Base-by-base conservation (phyloP, 2,329 filamentous ascomycete genomes). In the Aspergillus proliferans region DNA sequence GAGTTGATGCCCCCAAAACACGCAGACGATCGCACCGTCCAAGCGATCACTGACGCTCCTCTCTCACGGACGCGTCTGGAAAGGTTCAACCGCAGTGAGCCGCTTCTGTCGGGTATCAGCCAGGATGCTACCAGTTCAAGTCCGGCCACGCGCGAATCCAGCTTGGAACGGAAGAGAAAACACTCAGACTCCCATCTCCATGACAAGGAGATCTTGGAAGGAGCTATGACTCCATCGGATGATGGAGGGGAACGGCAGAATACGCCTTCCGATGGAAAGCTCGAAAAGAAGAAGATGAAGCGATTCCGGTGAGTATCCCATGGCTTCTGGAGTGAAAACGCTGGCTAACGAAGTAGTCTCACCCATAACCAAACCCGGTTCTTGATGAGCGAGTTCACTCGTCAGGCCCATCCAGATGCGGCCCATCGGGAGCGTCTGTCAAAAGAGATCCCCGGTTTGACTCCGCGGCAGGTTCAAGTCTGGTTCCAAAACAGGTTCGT, bases 281-380 rank as follows among this genome's bases (percentile, higher is more conserved):
- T 61, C 33, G 68, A 71, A 7, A 72, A 69, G 52, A 71, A 67
- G 52, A 72, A 71, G 50, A 71, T 70, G 66, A 73, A 72, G 58
- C 64, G 70, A 43, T 73, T 72, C 40, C 65, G 70, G 70, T 71
- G 26, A 47, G 45, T 36, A 22, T 22, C 6, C 22, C 22, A 5
- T 22, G 22, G 22, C 22, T 22, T 22, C 22, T 22, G 22, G 22
- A 22, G 4, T 22, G 22, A 22, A 22, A 6, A 22, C 22, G 6
- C 22, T 22, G 22, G 38, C 38, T 19, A 19, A 18, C 18, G 5
- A 28, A 26, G 33, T 61, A 94, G 91, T 57, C 83, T 97, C 56
- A 95, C 91, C 1, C 91, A 96, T 69, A 92, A 93, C 61, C 92
- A 97, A 76, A 96, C 92, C n/a, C 85, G 92, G 12, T 97, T 95